A percentile compares a stretch with the other conserved stretches of the same genome.
Evolutionary conservation across 805 yeast genomes (phyloP).

Genomic region (Candida ovalis): DNA sequence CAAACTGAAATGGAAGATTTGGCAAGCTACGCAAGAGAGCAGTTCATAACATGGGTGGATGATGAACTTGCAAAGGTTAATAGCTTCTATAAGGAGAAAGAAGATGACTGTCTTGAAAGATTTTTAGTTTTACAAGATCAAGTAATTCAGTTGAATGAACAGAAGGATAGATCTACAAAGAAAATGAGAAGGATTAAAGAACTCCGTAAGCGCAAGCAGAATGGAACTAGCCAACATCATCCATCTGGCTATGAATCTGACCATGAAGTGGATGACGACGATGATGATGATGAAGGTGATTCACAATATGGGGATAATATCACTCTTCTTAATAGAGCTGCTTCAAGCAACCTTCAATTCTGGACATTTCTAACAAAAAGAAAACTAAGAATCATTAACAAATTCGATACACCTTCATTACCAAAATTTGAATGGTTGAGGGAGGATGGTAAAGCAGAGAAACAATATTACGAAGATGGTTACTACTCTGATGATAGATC

Average conservation of each 20-base stretch:
- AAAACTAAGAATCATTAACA: slow-evolving; percentile 28
- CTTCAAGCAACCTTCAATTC: slow-evolving; percentile 16
- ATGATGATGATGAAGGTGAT: slow-evolving; percentile 11
- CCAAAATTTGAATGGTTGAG: slow-evolving; percentile 36
- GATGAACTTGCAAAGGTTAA: slow-evolving; percentile 57
- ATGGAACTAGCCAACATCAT: neutral
- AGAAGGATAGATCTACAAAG: slow-evolving; percentile 31
- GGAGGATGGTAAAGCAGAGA: slow-evolving; percentile 27
- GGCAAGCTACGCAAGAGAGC: slow-evolving; percentile 36
- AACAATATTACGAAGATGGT: slow-evolving; percentile 34
- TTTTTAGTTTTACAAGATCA: slow-evolving; percentile 65
- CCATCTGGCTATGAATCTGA: neutral
- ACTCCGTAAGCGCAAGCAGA: slow-evolving; percentile 8
- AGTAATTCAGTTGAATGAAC: slow-evolving; percentile 58
- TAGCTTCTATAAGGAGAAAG: slow-evolving; percentile 55
- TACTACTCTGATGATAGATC: slow-evolving; percentile 22
- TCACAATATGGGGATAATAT: slow-evolving; percentile 9
- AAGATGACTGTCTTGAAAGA: slow-evolving; percentile 55
- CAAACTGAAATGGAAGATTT: slow-evolving; percentile 29
- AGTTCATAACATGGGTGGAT: slow-evolving; percentile 68
- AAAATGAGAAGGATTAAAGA: slow-evolving; percentile 10
- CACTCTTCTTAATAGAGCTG: neutral
- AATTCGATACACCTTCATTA: slow-evolving; percentile 39
- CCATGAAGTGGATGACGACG: neutral
- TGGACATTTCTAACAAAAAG: slow-evolving; percentile 22